Percentiles rank a stretch among this genome's conserved stretches.
Conservation (phyloP, 495 filamentous ascomycete species). For the Neurospora discreta region DNA sequence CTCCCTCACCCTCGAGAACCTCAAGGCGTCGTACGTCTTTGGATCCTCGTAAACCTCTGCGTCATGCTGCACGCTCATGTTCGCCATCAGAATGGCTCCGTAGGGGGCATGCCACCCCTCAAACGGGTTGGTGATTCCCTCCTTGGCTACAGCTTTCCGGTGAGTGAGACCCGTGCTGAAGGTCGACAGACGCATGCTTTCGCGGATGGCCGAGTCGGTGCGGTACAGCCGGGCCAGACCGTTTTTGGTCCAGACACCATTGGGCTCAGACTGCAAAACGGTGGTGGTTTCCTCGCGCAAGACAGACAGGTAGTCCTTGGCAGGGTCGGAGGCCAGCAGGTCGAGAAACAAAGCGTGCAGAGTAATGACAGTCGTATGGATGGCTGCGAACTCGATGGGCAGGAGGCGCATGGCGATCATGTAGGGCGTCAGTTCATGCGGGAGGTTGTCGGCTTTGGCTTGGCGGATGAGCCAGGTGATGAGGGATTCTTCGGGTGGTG, state of each 20-base stretch:
- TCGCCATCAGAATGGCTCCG: conserved; percentile 21
- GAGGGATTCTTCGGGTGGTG: conserved; percentile 21
- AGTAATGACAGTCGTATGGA: conserved; percentile 37
- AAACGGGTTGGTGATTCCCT: conserved; percentile 21
- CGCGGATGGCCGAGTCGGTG: conserved; percentile 25
- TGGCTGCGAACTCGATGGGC: conserved; percentile 33
- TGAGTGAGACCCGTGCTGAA: conserved; percentile 21
- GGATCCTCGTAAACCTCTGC: conserved; percentile 22
- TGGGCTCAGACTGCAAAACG: conserved; percentile 15
- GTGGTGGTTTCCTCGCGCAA: conserved; percentile 26
- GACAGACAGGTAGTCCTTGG: conserved; percentile 13
- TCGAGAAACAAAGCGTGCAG: conserved; percentile 33
- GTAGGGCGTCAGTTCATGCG: conserved; percentile 9
- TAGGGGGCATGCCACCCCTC: conserved; percentile 26
- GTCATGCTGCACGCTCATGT: conserved; percentile 22
- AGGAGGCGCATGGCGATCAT: conserved; percentile 26
- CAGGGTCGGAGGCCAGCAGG: conserved; percentile 26
- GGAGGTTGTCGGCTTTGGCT: conserved; percentile 17
- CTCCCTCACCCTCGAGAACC: conserved; percentile 21
- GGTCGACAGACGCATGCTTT: conserved; percentile 24
- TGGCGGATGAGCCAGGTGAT: conserved; percentile 28
- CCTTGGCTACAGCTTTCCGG: conserved; percentile 22
- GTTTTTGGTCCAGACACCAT: conserved; percentile 30
- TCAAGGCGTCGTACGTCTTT: conserved; percentile 19
- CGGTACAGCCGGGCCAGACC: conserved; percentile 19